Percentiles rank a stretch among this genome's conserved stretches.
Evolutionary conservation across 2,329 filamentous ascomycete species (phyloP).

Genomic region (Colletotrichum gigasporum): DNA sequence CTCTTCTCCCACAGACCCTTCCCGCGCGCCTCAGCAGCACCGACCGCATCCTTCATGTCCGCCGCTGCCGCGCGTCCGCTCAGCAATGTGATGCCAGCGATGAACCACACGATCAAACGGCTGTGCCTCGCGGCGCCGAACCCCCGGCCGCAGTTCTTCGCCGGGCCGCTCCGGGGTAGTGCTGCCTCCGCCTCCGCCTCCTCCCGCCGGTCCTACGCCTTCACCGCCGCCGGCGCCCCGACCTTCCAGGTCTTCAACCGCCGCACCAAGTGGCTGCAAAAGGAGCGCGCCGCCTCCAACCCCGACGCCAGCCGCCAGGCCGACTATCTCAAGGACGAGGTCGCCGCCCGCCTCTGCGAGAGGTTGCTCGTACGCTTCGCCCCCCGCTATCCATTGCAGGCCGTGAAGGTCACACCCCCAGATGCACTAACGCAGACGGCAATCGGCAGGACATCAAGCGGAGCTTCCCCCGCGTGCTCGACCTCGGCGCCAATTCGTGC

Average conservation of each 20-base stretch:
- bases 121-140: conserved; percentile 17
- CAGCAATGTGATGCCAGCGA: conserved; percentile 28
- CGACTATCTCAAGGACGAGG: conserved; percentile 94
- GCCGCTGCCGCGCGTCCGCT: neutral
- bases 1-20: neutral
- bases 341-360: conserved; percentile 85
- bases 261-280: conserved; percentile 88
- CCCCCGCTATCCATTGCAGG: neutral
- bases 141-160: neutral
- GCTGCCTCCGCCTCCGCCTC: neutral
- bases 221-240: conserved; percentile 79
- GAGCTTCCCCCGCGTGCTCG: conserved; percentile 83
- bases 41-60: conserved; percentile 11
- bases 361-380: conserved; percentile 73
- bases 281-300: conserved; percentile 82
- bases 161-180: conserved; percentile 7
- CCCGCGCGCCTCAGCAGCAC: neutral
- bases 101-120: conserved; percentile 28
- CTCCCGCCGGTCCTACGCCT: conserved; percentile 72
- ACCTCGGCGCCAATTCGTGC: conserved; percentile 95
- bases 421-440: neutral
- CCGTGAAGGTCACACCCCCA: neutral
- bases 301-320: conserved; percentile 78
- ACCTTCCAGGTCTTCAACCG: conserved; percentile 92
- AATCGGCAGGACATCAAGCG: conserved; percentile 86